These are phyloP conservation scores for Mucor plumbeus DNA, from an alignment of 371 early-diverging fungal species.

Conservation along the genomic window DNA sequence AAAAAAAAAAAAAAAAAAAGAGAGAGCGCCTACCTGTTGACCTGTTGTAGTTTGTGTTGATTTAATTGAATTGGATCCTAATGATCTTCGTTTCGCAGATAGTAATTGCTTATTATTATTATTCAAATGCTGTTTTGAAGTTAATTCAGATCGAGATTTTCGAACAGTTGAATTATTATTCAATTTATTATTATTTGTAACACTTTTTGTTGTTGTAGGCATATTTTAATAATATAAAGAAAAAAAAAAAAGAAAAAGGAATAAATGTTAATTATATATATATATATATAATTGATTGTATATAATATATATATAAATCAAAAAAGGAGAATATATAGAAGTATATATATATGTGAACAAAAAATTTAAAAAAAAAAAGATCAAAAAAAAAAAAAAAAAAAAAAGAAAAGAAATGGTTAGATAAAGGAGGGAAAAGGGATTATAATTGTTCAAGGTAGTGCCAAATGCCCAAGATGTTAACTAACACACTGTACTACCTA, in stretches of 20 bases:
- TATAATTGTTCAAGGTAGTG: conserved; percentile 1
- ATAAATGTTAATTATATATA: too few relatives aligned
- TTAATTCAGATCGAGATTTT: conserved; percentile 13
- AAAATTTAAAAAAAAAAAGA: background rate
- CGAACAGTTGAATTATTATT: background rate
- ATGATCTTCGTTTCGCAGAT: conserved; percentile 13
- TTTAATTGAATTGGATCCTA: conserved; percentile 17
- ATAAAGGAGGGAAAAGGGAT: conserved; percentile 11
- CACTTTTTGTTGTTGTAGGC: conserved; percentile 9
- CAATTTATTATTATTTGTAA: background rate
- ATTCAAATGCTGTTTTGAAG: background rate
- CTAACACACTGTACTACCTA: background rate
- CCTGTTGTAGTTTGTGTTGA: conserved; percentile 6
- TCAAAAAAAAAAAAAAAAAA: conserved; percentile 4
- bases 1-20: background rate
- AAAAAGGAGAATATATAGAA: background rate
- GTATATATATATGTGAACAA: background rate
- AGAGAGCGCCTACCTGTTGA: background rate
- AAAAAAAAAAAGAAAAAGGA: conserved; percentile 12
- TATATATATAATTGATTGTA: background rate
- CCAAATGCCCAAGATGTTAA: conserved; percentile 1
- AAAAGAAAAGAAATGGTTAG: background rate
- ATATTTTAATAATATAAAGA: conserved; percentile 1
- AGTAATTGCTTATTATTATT: conserved; percentile 2
- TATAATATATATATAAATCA: background rate